Base-by-base conservation (phyloP, 495 filamentous ascomycete species). In the Aspergillus steynii region DNA sequence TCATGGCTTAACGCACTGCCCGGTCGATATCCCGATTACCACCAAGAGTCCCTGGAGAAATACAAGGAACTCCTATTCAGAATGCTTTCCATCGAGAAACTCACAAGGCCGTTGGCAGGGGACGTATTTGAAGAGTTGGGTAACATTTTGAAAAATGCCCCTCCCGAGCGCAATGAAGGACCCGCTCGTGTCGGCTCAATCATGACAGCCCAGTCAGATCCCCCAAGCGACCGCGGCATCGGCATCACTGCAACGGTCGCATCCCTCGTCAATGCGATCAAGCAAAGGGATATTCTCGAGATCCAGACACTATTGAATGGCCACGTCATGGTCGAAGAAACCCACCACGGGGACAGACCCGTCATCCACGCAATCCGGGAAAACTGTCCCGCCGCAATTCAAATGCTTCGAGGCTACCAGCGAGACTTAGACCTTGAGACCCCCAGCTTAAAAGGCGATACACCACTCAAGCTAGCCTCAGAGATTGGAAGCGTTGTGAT, bases 381-480 rank as follows among this genome's bases (percentile, higher is more conserved):
- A 5, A 25, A 32, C 29, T 28, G 8, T 10, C 7, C 9, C 0
- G 10, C 29, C 3, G 55, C 37, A 7, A 8, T 63, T 8, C 27
- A 55, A 5, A 25, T 27, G 7, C 55, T 63, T 25, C 27, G 50
- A n/a, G 25, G 1, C 15, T 25, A 49, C 5, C 27, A 25, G 25
- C 51, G 15, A 3, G 37, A 8, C 1, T n/a, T 58, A 8, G 61
- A 63, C 27, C 29, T 55, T 8, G 57, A 59, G 31, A 45, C 45
- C 12, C 61, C 28, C 9, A 27, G 45, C 56, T 32, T 20, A 3
- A 26, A 45, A 0, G 53, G 57, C 12, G 31, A 51, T 29, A 63
- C 61, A 0, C 61, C 56, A 14, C 32, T 63, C 8, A n/a, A 42
- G 4, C 28, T 63, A 28, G 61, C 61, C 7, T 31, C 31, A 3